phyloP scores from a whole-genome alignment of 352 stramenopile species.

The Plasmopara halstedii region DNA sequence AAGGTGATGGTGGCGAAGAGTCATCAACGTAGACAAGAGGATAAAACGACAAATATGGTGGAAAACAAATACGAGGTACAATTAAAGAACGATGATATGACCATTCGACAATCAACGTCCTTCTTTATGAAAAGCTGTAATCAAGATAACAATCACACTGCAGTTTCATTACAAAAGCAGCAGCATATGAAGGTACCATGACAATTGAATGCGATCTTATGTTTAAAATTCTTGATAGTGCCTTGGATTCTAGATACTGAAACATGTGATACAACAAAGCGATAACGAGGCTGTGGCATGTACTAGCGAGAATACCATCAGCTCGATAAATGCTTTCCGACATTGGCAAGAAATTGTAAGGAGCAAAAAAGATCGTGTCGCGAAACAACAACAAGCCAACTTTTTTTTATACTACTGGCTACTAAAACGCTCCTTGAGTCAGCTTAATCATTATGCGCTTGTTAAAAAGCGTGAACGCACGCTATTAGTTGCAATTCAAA shows the following conservation, averaged over 20 bases:
- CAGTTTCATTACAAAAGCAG: constrained; percentile 1
- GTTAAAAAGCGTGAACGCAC: constrained; percentile 11
- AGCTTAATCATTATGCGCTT: constrained; percentile 7
- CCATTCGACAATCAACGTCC: neutral
- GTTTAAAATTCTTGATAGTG: too few species aligned
- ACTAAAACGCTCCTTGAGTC: constrained; percentile 16
- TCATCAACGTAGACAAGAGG: neutral
- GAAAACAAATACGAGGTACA: neutral
- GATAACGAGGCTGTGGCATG: neutral
- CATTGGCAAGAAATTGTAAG: constrained; percentile 12
- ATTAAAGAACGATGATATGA: neutral
- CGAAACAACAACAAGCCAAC: constrained; percentile 16
- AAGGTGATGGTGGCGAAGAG: constrained; percentile 5
- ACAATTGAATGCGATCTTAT: neutral
- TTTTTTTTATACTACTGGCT: constrained; percentile 32
- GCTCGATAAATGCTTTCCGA: constrained; percentile 8
- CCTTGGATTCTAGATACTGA: constrained; percentile 6
- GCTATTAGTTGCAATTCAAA: constrained; percentile 7
- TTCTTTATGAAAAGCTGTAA: constrained; percentile 3
- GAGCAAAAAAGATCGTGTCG: constrained; percentile 7
- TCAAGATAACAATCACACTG: neutral
- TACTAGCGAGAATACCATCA: neutral
- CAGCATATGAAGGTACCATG: constrained; percentile 8
- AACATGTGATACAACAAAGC: neutral
- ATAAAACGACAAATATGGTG: neutral